A percentile compares a stretch with the other conserved stretches of the same genome.
phyloP scores from a whole-genome alignment of 108 stramenopile species.

The Skeletonema grethae region DNA sequence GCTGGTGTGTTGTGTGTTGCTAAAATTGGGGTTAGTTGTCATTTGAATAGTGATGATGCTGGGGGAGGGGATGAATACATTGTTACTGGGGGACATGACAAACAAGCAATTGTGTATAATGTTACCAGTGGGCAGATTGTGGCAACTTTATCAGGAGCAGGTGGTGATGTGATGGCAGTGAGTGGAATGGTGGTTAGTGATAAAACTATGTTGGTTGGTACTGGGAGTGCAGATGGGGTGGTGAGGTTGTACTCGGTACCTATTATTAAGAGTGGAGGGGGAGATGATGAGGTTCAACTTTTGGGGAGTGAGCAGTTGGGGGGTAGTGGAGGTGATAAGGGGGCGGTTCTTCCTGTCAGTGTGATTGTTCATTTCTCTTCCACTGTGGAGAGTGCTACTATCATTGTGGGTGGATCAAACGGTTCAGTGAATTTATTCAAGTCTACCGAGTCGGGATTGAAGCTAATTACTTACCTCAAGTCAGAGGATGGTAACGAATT shows the following conservation, averaged over 20 bases:
- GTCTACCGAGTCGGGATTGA: constrained; percentile 12
- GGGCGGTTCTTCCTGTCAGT: constrained; percentile 21
- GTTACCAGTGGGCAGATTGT: constrained; percentile 43
- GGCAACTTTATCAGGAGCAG: constrained; percentile 34
- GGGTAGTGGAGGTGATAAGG: not conserved
- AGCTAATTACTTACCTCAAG: constrained; percentile 14
- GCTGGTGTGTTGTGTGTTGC: constrained; percentile 41
- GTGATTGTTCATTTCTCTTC: constrained; percentile 64
- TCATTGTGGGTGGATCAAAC: constrained; percentile 18
- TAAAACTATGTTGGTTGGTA: constrained; percentile 25
- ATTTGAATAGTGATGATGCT: not conserved
- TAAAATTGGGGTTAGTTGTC: not conserved
- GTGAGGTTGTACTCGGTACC: constrained; percentile 19
- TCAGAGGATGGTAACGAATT: constrained; percentile 35
- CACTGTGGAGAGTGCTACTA: constrained; percentile 23
- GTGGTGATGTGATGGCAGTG: constrained; percentile 27
- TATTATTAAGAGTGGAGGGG: constrained; percentile 14
- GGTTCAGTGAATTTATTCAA: constrained; percentile 27
- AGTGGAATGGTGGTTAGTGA: constrained; percentile 18
- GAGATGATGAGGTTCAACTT: constrained; percentile 3
- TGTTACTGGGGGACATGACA: constrained; percentile 75
- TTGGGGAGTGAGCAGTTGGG: constrained; percentile 13
- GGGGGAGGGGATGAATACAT: constrained; percentile 22
- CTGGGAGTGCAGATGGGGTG: constrained; percentile 25
- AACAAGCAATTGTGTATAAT: constrained; percentile 72